Evolutionary conservation across 306 rosid genomes (phyloP).

Genomic region (Cucurbita moschata): DNA sequence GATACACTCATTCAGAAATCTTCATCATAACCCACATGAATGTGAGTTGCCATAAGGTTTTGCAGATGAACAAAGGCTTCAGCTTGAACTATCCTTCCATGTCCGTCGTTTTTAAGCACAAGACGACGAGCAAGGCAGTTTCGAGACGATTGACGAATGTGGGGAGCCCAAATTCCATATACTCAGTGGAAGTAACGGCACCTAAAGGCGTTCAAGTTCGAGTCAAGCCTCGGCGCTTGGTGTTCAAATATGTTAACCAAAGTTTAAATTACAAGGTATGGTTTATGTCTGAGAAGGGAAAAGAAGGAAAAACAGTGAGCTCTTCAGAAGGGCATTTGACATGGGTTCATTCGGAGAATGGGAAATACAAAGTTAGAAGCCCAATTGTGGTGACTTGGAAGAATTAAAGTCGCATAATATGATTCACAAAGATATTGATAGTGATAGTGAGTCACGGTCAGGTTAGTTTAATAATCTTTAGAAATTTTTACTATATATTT

Average conservation of each 20-base stretch:
- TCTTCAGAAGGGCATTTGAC: constrained; percentile 60
- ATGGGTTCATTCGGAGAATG: constrained; percentile 41
- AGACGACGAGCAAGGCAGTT: constrained; percentile 33
- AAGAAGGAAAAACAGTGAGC: constrained; percentile 1
- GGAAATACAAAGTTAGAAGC: constrained; percentile 56
- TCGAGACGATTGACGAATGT: constrained; percentile 53
- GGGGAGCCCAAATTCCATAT: constrained; percentile 53
- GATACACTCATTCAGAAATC: constrained; percentile 50
- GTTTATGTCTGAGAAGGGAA: constrained; percentile 46
- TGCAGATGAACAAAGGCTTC: constrained; percentile 51
- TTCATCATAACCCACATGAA: constrained; percentile 60
- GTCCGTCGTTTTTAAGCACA: constrained; percentile 40
- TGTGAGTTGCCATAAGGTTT: constrained; percentile 42
- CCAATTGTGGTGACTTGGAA: constrained; percentile 80
- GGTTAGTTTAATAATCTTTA: background rate
- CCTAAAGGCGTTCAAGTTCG: constrained; percentile 56
- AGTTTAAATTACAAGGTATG: constrained; percentile 47
- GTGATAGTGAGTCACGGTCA: background rate
- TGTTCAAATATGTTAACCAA: constrained; percentile 35
- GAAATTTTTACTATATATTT: background rate
- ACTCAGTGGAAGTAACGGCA: constrained; percentile 49
- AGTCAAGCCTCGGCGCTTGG: constrained; percentile 45
- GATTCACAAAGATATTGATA: background rate
- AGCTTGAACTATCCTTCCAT: constrained; percentile 79
- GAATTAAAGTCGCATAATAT: background rate